Evolutionary conservation across 2,329 filamentous ascomycete species (phyloP), one percentile per base, ranked within the genome.

Genomic region (Fusarium siculi): DNA sequence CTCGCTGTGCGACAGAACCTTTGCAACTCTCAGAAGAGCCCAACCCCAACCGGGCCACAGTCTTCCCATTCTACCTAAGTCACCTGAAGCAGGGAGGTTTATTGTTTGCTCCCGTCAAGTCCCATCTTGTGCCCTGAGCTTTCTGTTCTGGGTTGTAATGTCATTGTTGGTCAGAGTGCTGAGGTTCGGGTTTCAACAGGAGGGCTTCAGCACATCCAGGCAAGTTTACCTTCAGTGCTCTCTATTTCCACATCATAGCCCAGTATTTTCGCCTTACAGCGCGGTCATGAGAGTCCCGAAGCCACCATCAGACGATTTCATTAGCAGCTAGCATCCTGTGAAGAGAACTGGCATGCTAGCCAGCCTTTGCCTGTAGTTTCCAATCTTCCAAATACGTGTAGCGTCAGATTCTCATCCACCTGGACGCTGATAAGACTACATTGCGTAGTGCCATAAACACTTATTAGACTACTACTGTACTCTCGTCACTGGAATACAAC

Each of bases 1-100:
- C 66, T 66, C 42, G 57, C 66, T 72, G 62, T 68, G 55, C 23
- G 42, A 61, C 70, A 60, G 63, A 69, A 65, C 61, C 46, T 70
- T 39, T n/a, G 64, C 46, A 72, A 69, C 68, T 69, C 65, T 69
- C 59, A 65, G 46, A 25, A 61, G 42, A 69, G 28, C 60, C 42
- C 40, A 25, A 46, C 47, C 53, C 47, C 25, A 55, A 28, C 47
- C 5, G 15, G 36, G 37, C 49, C 28, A 18, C 15, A 30, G 18
- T 44, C 36, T 67, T 44, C 19, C 32, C 42, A 36, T 58, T 36
- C 37, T 40, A 34, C 34, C 43, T 18, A 47, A 39, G 46, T 47
- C 39, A 23, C 58, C 47, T 58, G 53, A 39, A 46, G 21, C 36
- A 46, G 16, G 34, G 40, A 44, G 30, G 49, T 44, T 58, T 50